A percentile compares a stretch with the other conserved stretches of the same genome.
These are phyloP conservation scores for Esteya vermicola DNA, from an alignment of 2,329 filamentous ascomycete genomes.

Conservation along the genomic window DNA sequence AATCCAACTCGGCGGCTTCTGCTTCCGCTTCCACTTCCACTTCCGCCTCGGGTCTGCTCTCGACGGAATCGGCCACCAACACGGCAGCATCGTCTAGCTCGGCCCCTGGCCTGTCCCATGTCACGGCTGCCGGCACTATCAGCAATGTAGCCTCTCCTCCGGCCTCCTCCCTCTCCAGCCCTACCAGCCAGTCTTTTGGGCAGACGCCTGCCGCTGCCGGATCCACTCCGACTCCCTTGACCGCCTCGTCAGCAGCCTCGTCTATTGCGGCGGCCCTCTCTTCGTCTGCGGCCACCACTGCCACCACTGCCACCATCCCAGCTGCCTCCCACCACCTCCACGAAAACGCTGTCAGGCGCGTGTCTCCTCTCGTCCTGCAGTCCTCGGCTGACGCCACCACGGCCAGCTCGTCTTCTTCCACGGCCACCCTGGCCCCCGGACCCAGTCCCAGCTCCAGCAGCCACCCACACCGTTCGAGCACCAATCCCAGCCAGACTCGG, in stretches of 20 bases:
- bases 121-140: slow-evolving; percentile 29
- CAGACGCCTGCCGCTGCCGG: too few species aligned
- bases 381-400: slow-evolving; percentile 32
- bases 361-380: too few species aligned
- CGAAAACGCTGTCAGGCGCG: too few species aligned
- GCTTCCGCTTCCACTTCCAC: background rate
- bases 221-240: too few species aligned
- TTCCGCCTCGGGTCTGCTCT: background rate
- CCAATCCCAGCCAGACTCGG: slow-evolving; percentile 12
- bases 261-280: background rate
- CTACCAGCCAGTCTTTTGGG: slow-evolving; percentile 9
- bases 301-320: background rate
- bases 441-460: background rate
- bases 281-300: background rate
- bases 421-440: too few species aligned
- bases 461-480: too few species aligned
- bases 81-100: slow-evolving; percentile 19
- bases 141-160: slow-evolving; percentile 18
- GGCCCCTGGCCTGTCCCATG: slow-evolving; percentile 35
- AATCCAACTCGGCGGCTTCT: background rate
- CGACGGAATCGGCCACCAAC: too few species aligned
- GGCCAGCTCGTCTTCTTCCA: slow-evolving; percentile 20
- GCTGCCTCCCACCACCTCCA: too few species aligned
- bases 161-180: slow-evolving; percentile 13
- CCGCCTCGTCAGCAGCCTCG: slow-evolving; percentile 1